These are phyloP conservation scores for Inosperma sp. DNA, from an alignment of 768 basidiomycete genomes.

Conservation along the genomic window DNA sequence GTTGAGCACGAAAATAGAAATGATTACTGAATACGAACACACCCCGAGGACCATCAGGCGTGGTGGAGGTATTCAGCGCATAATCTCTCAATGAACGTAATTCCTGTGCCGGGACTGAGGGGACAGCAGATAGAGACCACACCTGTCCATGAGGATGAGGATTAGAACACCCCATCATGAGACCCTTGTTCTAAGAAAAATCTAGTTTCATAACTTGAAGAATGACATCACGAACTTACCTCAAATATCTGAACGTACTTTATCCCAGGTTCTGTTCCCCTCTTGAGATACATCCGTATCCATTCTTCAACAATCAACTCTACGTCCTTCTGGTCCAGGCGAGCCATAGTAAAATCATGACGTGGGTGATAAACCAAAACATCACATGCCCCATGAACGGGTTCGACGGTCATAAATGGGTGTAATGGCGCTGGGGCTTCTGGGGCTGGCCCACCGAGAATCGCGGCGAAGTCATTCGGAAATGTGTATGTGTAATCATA, in stretches of 20 bases:
- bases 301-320: slow-evolving; percentile 66
- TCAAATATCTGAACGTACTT: slow-evolving; percentile 88
- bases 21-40: background rate
- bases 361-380: slow-evolving; percentile 83
- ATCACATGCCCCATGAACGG: slow-evolving; percentile 81
- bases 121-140: slow-evolving; percentile 74
- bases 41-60: slow-evolving; percentile 54
- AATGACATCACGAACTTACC: slow-evolving; percentile 41
- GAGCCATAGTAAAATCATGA: slow-evolving; percentile 81
- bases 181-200: slow-evolving; percentile 75
- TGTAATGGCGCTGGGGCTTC: slow-evolving; percentile 47
- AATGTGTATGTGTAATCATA: slow-evolving; percentile 71
- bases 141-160: slow-evolving; percentile 93
- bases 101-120: slow-evolving; percentile 66
- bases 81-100: slow-evolving; percentile 53
- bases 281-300: slow-evolving; percentile 56
- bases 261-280: slow-evolving; percentile 63
- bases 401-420: slow-evolving; percentile 57
- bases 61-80: slow-evolving; percentile 34
- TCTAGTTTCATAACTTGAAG: slow-evolving; percentile 3
- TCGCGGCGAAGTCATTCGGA: slow-evolving; percentile 79
- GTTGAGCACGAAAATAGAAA: background rate
- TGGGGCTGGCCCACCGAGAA: slow-evolving; percentile 62
- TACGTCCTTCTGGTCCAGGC: slow-evolving; percentile 55
- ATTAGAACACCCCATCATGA: slow-evolving; percentile 94